Conservation (phyloP, 768 basidiomycete species). For the Thelephora aurantiotincta region DNA sequence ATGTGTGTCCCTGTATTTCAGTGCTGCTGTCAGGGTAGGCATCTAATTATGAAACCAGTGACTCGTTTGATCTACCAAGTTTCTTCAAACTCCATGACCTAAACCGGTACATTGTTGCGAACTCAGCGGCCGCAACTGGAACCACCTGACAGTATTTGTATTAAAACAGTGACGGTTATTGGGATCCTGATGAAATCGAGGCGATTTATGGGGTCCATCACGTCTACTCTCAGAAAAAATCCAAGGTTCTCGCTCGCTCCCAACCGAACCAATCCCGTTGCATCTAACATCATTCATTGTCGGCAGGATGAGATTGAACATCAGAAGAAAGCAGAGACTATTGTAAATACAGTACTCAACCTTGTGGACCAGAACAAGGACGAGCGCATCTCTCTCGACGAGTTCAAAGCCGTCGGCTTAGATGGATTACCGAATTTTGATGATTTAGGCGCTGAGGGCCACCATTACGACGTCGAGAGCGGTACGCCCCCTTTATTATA, state of each 20-base stretch:
- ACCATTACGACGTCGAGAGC: slow-evolving; percentile 87
- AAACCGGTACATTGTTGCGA: slow-evolving; percentile 40
- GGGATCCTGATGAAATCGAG: slow-evolving; percentile 83
- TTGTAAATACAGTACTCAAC: slow-evolving; percentile 58
- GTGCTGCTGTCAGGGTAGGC: neutral
- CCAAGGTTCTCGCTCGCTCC: slow-evolving; percentile 33
- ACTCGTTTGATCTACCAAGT: slow-evolving; percentile 69
- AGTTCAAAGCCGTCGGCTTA: slow-evolving; percentile 60
- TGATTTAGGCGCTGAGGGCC: slow-evolving; percentile 75
- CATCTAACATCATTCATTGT: neutral
- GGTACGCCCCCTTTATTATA: slow-evolving; percentile 31
- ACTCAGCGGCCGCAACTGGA: neutral
- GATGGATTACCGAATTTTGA: slow-evolving; percentile 75
- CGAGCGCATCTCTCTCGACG: slow-evolving; percentile 50
- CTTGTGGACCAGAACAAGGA: slow-evolving; percentile 65
- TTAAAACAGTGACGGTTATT: slow-evolving; percentile 50
- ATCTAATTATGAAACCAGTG: slow-evolving; percentile 28
- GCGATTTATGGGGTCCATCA: slow-evolving; percentile 96
- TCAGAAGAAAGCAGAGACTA: slow-evolving; percentile 65
- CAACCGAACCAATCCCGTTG: neutral
- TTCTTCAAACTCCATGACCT: slow-evolving; percentile 97
- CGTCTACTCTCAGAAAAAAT: slow-evolving; percentile 72
- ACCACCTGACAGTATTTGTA: slow-evolving; percentile 1
- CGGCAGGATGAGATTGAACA: slow-evolving; percentile 61
- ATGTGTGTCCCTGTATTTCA: slow-evolving; percentile 33